Conservation (phyloP, 306 rosid genomes). For the Ceratonia siliqua region DNA sequence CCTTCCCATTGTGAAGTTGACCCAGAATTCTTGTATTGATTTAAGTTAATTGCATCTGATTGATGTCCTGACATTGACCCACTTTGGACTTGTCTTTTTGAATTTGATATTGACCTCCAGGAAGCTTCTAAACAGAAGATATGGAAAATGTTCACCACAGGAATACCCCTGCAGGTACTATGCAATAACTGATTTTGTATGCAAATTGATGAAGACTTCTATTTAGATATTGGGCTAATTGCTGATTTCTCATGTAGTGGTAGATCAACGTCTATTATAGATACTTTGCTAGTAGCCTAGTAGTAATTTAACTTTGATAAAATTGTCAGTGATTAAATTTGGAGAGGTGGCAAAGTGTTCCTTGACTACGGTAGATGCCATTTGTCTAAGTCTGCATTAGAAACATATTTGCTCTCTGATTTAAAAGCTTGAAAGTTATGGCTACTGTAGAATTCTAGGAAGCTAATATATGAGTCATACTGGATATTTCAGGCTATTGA, state of each 20-base stretch:
- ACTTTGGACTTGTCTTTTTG: constrained; percentile 22
- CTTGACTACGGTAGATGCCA: neutral
- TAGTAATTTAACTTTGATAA: neutral
- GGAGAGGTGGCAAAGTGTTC: neutral
- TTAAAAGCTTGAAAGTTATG: neutral
- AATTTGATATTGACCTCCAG: constrained; percentile 44
- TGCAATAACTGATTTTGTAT: neutral
- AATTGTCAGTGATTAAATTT: neutral
- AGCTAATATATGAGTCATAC: neutral
- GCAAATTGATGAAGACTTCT: neutral
- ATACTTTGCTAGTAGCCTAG: constrained; percentile 1
- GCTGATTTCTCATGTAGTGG: neutral
- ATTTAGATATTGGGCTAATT: neutral
- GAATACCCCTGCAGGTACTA: constrained; percentile 43
- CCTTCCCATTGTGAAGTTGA: neutral
- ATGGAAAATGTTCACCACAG: constrained; percentile 47
- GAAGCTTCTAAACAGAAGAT: constrained; percentile 32
- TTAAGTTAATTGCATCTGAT: neutral
- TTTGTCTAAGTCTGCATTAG: neutral
- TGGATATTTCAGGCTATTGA: constrained; percentile 3
- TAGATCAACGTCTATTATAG: neutral
- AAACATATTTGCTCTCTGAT: neutral
- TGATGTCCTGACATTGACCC: neutral
- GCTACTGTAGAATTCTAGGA: neutral
- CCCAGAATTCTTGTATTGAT: neutral